Conservation (phyloP, 768 basidiomycete genomes). For the Auricularia auricula-judae region DNA sequence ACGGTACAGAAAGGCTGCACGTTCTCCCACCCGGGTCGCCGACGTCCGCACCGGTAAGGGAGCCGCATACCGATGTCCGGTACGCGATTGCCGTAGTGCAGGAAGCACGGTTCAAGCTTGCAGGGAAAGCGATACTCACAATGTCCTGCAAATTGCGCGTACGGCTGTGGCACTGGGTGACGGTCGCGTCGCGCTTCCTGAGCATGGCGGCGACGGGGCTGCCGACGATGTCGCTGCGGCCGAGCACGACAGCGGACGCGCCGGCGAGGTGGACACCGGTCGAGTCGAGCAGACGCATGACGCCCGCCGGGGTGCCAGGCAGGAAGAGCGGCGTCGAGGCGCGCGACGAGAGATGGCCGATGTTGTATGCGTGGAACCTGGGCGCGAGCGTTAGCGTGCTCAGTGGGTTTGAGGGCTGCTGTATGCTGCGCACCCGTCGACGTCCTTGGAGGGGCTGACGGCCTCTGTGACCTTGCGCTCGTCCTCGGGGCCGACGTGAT, state of each 20-base stretch:
- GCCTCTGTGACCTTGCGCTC: slow-evolving; percentile 92
- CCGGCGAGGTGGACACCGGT: slow-evolving; percentile 73
- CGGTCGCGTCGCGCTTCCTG: slow-evolving; percentile 83
- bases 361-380: slow-evolving; percentile 98
- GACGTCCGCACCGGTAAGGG: too few species aligned
- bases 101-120: too few species aligned
- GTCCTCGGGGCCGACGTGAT: slow-evolving; percentile 67
- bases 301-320: slow-evolving; percentile 92
- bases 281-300: slow-evolving; percentile 80
- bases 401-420: not conserved
- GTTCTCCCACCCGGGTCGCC: too few species aligned
- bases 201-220: slow-evolving; percentile 90
- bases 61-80: too few species aligned
- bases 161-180: slow-evolving; percentile 93
- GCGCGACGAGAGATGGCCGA: slow-evolving; percentile 86
- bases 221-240: slow-evolving; percentile 96
- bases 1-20: too few species aligned
- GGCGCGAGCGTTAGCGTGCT: not conserved
- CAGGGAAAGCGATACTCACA: slow-evolving; percentile 30
- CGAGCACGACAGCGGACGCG: slow-evolving; percentile 81
- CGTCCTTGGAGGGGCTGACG: slow-evolving; percentile 87
- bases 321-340: slow-evolving; percentile 81
- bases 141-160: slow-evolving; percentile 73
- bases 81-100: too few species aligned
- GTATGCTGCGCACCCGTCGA: slow-evolving; percentile 65